Base-by-base conservation (phyloP, 148 eudicot species). In the Fagopyrum tataricum region DNA sequence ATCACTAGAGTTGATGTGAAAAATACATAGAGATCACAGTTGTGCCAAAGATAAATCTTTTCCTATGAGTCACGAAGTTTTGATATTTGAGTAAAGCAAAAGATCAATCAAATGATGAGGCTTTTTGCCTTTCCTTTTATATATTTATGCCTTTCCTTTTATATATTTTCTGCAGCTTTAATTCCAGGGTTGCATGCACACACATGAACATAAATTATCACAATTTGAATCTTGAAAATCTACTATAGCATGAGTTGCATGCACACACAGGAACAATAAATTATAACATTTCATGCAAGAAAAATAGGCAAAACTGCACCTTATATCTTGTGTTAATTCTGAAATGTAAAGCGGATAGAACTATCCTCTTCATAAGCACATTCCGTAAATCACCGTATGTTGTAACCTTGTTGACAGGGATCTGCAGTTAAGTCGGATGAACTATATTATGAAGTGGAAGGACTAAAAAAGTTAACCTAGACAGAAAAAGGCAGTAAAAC, bases 311-410 rank as follows among this genome's bases (percentile, higher is more conserved):
- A 23, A 18, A 5, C 49, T 18, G 75, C 79, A 94, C 99, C 99
- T 96, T 92, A 84, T 96, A 96, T 85, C 99, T 87, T 53, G 99
- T 92, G 84, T 96, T 96, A 76, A 96, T 92, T 74, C 99, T 87
- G 82, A 96, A 96, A 85, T 96, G 99, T 81, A 96, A 83, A 75
- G 99, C 99, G 76, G 97, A 92, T 47, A 96, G 91, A 82, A 96
- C 92, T 80, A 96, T 96, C 76, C 97, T 88, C 91, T 96, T 96
- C 99, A 96, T 96, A 67, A 96, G 85, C 75, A 96, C 96, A 82
- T 87, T 90, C 46, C 97, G 85, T 79, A 96, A 79, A 81, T 87
- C 92, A 13, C 91, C 94, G 77, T 81, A 96, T 23, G 96, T 96
- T 77, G 62, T 83, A 77, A 92, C 97, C 85, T 90, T 96, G 75